phyloP scores from a whole-genome alignment of 345 rosid species.

The Angophora floribunda region DNA sequence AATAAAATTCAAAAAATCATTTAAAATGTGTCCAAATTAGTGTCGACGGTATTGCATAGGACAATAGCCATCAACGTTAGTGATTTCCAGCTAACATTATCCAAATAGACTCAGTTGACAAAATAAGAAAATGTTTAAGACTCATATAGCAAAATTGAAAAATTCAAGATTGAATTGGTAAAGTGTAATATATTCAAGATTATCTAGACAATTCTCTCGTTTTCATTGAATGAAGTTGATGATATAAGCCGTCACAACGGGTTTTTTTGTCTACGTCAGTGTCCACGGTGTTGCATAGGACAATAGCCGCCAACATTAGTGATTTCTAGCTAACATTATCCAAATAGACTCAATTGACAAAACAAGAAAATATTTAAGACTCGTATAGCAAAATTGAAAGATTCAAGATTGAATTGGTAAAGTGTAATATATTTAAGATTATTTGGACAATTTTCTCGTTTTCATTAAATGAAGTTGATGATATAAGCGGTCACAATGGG shows the following conservation, averaged over 20 bases:
- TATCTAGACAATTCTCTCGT: not conserved
- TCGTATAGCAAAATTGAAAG: too few relatives aligned
- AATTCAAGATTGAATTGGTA: too few relatives aligned
- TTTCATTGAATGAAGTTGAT: not conserved
- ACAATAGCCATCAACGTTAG: accelerated
- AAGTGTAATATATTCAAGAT: too few relatives aligned
- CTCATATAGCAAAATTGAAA: not conserved
- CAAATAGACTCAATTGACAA: not conserved
- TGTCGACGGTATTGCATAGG: accelerated
- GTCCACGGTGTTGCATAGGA: accelerated
- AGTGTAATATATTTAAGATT: too few relatives aligned
- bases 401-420: too few relatives aligned
- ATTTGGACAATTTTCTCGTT: not conserved
- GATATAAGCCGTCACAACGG: not conserved
- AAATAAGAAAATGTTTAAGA: not conserved
- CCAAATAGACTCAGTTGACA: not conserved
- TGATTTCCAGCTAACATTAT: not conserved
- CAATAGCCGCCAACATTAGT: accelerated
- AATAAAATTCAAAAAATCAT: too few relatives aligned
- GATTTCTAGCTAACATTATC: not conserved
- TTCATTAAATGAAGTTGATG: not conserved
- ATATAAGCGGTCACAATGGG: not conserved
- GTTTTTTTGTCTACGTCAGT: not conserved
- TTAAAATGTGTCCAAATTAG: too few relatives aligned
- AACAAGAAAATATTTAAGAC: not conserved